phyloP scores from a whole-genome alignment of 805 yeast genomes.

The Cyberlindnera subsufficiens region DNA sequence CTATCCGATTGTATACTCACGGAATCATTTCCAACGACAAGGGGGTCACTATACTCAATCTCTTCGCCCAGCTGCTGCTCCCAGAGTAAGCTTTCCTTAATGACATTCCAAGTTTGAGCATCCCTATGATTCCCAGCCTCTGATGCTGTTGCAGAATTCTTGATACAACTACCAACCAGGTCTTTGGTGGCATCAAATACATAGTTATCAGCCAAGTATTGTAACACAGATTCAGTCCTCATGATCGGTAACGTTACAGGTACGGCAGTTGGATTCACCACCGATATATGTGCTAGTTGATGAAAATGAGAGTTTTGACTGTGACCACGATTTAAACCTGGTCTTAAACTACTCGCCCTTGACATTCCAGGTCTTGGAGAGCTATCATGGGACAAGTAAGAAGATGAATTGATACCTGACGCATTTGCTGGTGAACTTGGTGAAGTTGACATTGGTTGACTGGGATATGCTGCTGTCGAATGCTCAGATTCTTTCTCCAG shows the following conservation, averaged over 20 bases:
- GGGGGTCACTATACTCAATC: background rate
- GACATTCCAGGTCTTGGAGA: constrained; percentile 22
- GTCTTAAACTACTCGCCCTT: constrained; percentile 18
- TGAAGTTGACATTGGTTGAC: constrained; percentile 10
- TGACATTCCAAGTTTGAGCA: constrained; percentile 57
- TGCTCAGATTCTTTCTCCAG: background rate
- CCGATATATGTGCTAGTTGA: constrained; percentile 9
- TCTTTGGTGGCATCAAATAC: constrained; percentile 39
- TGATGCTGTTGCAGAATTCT: constrained; percentile 52
- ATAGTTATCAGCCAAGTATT: constrained; percentile 44
- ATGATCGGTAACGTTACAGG: constrained; percentile 22
- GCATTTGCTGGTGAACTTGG: constrained; percentile 4
- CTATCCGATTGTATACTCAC: constrained; percentile 15
- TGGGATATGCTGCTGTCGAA: background rate
- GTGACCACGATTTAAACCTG: constrained; percentile 12
- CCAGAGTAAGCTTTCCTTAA: constrained; percentile 43
- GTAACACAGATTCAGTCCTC: constrained; percentile 30
- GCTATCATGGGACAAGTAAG: constrained; percentile 3
- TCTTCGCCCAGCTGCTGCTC: constrained; percentile 13
- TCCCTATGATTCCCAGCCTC: constrained; percentile 46
- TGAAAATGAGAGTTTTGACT: constrained; percentile 11
- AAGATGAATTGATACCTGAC: background rate
- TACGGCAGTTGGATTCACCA: constrained; percentile 17
- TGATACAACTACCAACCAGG: constrained; percentile 43
- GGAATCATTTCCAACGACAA: constrained; percentile 1